Base-by-base conservation (phyloP, 169 alveolate genomes). In the Toxoplasma gondii region DNA sequence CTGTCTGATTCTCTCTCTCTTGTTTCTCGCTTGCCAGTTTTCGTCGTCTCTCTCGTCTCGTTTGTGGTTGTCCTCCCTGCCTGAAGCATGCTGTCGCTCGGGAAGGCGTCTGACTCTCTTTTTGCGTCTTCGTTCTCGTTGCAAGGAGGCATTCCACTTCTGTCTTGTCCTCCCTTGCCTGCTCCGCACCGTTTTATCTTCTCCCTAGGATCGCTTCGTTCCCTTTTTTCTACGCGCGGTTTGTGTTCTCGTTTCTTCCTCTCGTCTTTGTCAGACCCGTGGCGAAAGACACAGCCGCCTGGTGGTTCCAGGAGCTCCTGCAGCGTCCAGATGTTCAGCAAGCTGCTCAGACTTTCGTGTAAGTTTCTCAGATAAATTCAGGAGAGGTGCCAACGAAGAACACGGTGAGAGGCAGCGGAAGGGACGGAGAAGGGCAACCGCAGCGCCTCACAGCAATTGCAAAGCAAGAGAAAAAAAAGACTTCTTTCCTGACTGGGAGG, bases 291-390 rank as follows among this genome's bases (percentile, higher is more conserved):
- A 78, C 86, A 16, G 86, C 86, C 2, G 86, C n/a, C 24, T 12
- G 29, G 44, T 78, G 86, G 86, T 78, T 41, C 45, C 27, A 16
- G 10, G 86, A 78, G 27, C 45, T 78, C 39, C 43, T 78, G 39
- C 86, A 78, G 45, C 86, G 86, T 27, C 49, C 39, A 78, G 86
- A 78, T 27, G 45, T 78, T 78, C 86, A 78, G 45, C 39, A 78
- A 31, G 86, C 86, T 27, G 86, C 45, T 1, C 86, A 78, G 86
- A 78, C 86, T n/a, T 78, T 78, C 86, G 86, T 78, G 86, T 78
- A 78, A 31, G 86, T 64, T 27, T 49, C 29, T 16, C 31, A 4
- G 74, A 64, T 1, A 27, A 64, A 1, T n/a, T n/a, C n/a, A n/a
- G n/a, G n/a, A n/a, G n/a, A n/a, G n/a, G n/a, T n/a, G n/a, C n/a